Evolutionary conservation across 352 stramenopile genomes (phyloP).

Genomic region (Aphanomyces euteiches): DNA sequence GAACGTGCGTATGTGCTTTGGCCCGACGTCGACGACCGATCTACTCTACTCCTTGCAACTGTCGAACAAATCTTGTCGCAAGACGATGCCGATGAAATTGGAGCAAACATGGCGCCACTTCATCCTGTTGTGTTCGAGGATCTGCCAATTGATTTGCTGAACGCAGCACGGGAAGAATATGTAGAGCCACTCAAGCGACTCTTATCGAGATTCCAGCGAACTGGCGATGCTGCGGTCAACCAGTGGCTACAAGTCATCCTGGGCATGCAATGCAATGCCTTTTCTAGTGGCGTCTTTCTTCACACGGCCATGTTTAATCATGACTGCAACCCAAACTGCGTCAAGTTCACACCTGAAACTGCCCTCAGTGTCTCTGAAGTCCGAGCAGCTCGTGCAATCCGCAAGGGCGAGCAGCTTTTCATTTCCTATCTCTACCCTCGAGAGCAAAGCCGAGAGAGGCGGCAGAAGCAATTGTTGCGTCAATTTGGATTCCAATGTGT

Average conservation of each 20-base stretch:
- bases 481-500: conserved; percentile 90
- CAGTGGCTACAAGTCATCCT: conserved; percentile 87
- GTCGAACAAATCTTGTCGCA: conserved; percentile 77
- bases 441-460: conserved; percentile 78
- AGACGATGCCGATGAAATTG: conserved; percentile 60
- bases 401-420: conserved; percentile 85
- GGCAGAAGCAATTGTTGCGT: conserved; percentile 77
- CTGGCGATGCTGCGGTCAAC: conserved; percentile 48
- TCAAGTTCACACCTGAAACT: conserved; percentile 85
- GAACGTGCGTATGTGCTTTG: conserved; percentile 89
- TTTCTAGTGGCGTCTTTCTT: conserved; percentile 91
- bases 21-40: conserved; percentile 78
- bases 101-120: conserved; percentile 76
- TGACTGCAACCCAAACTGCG: conserved; percentile 91
- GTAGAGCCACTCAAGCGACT: conserved; percentile 41
- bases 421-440: conserved; percentile 92
- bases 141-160: conserved; percentile 51
- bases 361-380: conserved; percentile 83
- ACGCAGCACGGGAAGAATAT: conserved; percentile 57
- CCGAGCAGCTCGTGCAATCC: conserved; percentile 77
- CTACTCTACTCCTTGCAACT: conserved; percentile 85
- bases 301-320: conserved; percentile 95
- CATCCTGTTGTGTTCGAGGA: conserved; percentile 82
- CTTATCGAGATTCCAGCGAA: conserved; percentile 48
- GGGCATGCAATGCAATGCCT: conserved; percentile 92